A percentile compares a stretch with the other conserved stretches of the same genome.
Evolutionary conservation across 208 protist genomes (phyloP).

Genomic region (Trypanosoma platydactyli): DNA sequence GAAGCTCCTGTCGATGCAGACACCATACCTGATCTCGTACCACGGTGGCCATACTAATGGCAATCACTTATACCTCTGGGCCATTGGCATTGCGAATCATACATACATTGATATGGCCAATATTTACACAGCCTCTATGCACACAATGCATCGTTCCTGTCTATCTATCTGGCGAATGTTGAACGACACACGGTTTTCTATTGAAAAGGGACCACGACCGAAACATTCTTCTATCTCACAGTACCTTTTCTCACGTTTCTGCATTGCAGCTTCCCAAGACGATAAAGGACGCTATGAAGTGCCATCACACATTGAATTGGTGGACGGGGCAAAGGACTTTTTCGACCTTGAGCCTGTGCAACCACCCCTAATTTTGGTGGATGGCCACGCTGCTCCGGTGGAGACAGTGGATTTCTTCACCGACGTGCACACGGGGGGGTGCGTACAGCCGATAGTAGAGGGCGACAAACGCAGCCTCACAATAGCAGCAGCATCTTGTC

Average conservation of each 20-base stretch:
- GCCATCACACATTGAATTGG: constrained; percentile 63
- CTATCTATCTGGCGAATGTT: constrained; percentile 83
- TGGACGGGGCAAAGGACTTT: constrained; percentile 63
- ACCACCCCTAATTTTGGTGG: constrained; percentile 82
- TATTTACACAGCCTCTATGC: constrained; percentile 85
- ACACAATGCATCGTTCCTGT: constrained; percentile 81
- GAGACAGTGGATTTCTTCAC: constrained; percentile 68
- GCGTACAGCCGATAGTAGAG: constrained; percentile 83
- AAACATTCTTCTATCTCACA: constrained; percentile 67
- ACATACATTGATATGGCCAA: constrained; percentile 86
- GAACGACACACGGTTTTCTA: constrained; percentile 77
- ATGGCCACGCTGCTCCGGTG: constrained; percentile 77
- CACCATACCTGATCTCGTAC: constrained; percentile 81
- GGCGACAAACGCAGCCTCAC: constrained; percentile 86
- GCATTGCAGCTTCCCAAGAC: constrained; percentile 69
- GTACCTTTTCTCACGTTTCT: constrained; percentile 85
- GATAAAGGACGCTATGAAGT: constrained; percentile 62
- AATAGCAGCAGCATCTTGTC: constrained; percentile 86
- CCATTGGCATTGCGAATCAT: constrained; percentile 87
- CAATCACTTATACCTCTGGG: constrained; percentile 90
- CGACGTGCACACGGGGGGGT: constrained; percentile 54
- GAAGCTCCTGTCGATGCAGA: constrained; percentile 86
- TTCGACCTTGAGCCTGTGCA: constrained; percentile 81
- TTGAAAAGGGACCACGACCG: constrained; percentile 73
- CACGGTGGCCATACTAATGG: constrained; percentile 73